Conservation (phyloP, 495 filamentous ascomycete species). For the Tricharina praecox region DNA sequence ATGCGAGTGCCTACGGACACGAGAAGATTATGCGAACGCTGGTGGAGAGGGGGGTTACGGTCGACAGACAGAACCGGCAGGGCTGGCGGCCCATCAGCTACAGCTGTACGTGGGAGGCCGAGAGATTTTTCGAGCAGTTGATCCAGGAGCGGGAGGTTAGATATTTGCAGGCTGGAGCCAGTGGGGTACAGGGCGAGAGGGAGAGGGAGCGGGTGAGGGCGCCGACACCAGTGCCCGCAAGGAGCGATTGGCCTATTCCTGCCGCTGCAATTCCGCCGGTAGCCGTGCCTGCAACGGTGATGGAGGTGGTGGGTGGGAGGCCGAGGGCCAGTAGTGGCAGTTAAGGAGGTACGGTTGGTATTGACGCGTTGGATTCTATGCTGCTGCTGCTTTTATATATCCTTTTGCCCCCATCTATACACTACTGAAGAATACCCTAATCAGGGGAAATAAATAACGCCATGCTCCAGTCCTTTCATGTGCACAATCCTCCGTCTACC, state of each 20-base stretch:
- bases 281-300: neutral
- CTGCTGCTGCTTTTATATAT: neutral
- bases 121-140: constrained; percentile 54
- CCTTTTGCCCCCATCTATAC: too few species aligned
- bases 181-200: neutral
- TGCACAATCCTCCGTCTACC: too few species aligned
- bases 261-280: neutral
- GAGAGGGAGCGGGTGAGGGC: neutral
- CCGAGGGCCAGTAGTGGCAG: neutral
- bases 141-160: constrained; percentile 32
- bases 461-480: constrained; percentile 9
- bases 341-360: neutral
- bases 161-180: neutral
- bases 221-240: neutral
- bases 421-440: too few species aligned
- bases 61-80: constrained; percentile 46
- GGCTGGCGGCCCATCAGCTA: constrained; percentile 60
- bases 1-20: constrained; percentile 48
- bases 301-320: neutral
- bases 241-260: neutral
- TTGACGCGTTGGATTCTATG: too few species aligned
- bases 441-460: too few species aligned
- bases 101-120: constrained; percentile 53
- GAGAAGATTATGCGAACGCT: constrained; percentile 55
- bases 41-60: constrained; percentile 49